Evolutionary conservation across 352 stramenopile species (phyloP), one percentile per base, ranked within the genome.

Genomic region (Plasmopara halstedii): DNA sequence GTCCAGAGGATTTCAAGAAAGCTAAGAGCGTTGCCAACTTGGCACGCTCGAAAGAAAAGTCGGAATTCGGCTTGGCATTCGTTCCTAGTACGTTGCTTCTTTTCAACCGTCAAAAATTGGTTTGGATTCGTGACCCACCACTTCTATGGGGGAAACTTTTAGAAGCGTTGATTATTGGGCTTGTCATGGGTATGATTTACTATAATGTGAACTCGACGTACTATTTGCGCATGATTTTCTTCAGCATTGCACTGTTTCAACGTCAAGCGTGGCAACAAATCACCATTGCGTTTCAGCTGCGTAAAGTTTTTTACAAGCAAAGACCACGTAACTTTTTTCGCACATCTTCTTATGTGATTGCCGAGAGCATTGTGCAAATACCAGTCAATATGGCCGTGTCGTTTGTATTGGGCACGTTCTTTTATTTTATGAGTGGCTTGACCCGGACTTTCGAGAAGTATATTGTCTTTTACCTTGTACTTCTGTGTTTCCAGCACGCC

Each of bases 221-320:
- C 65, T 74, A 90, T 58, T 43, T 90, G n/a, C 67, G 72, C 20
- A 83, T 84, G 69, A 68, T 89, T 32, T 84, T 85, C 46, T 85
- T 86, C 64, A 67, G 64, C 46, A 73, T 73, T 35, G 69, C 54
- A 8, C 56, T 87, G 14, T 83, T 87, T 59, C 78, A 86, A 45
- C 73, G 77, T 46, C 74, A 85, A 34, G 70, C 68, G 19, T 83
- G 72, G 70, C 73, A 85, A 56, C 72, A 82, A 46, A 80, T 85
- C 26, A 73, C 75, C 6, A 83, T 87, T 15, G 62, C 67, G 36
- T 83, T 83, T 57, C 53, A 72, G 68, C 39, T 94, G 19, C 79
- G 87, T 21, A 61, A 73, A 11, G 86, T 95, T 11, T 95, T 91
- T 62, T 95, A 95, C 73, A 95, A 94, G 53, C 86, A 97, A 26